Evolutionary conservation across 2,329 filamentous ascomycete species (phyloP).

Genomic region (Microthyrium microscopicum): DNA sequence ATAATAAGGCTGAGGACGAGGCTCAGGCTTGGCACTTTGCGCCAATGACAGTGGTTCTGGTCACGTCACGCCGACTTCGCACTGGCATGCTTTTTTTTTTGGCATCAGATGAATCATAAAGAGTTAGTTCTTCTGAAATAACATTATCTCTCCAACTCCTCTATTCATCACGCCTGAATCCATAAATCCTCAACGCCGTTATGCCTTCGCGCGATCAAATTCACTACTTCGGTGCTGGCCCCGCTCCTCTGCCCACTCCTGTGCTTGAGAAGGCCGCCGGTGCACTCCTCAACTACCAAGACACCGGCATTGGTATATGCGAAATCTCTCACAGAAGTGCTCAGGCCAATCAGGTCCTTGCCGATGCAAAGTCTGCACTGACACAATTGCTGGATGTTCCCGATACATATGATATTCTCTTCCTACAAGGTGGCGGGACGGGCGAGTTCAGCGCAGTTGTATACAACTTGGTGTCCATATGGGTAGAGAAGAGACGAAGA

Average conservation of each 20-base stretch:
- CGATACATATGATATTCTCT: conserved; percentile 71
- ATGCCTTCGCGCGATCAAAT: conserved; percentile 64
- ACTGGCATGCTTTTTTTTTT: too few species aligned
- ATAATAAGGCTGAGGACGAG: too few species aligned
- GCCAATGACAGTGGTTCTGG: too few species aligned
- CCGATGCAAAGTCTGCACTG: conserved; percentile 60
- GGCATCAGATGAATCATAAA: too few species aligned
- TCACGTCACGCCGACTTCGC: too few species aligned
- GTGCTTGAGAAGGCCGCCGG: conserved; percentile 63
- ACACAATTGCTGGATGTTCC: conserved; percentile 63
- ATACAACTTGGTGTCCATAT: conserved; percentile 70
- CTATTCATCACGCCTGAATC: too few species aligned
- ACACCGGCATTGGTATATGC: conserved; percentile 67
- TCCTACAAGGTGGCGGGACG: conserved; percentile 74
- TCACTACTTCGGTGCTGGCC: conserved; percentile 80
- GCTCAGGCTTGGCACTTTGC: too few species aligned
- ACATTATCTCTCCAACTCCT: background rate
- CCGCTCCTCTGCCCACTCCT: conserved; percentile 65
- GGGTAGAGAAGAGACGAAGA: conserved; percentile 54
- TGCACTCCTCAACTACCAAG: conserved; percentile 66
- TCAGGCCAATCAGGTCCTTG: conserved; percentile 62
- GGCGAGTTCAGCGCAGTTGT: conserved; percentile 72
- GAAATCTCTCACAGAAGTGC: conserved; percentile 82
- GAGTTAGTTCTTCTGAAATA: too few species aligned
- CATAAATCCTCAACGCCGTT: too few species aligned